Conservation (phyloP, 2,329 filamentous ascomycete genomes). For the Grosmannia huntii region DNA sequence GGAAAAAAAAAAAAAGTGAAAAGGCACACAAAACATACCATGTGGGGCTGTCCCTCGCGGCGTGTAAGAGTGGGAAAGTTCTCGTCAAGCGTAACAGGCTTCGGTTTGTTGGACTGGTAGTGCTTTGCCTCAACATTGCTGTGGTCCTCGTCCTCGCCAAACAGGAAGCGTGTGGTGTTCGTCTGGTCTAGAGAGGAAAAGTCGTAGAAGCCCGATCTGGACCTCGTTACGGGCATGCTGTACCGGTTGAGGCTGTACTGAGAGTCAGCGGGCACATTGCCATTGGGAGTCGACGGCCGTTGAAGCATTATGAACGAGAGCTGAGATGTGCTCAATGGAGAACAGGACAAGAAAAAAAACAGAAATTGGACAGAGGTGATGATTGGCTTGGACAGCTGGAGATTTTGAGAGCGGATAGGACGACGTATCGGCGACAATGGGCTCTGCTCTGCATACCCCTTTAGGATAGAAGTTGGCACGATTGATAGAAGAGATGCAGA, state of each 20-base stretch:
- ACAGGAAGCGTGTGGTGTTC: slow-evolving; percentile 75
- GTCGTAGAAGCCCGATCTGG: slow-evolving; percentile 54
- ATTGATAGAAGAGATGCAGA: background rate
- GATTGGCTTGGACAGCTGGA: background rate
- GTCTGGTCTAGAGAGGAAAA: slow-evolving; percentile 60
- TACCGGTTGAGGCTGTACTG: slow-evolving; percentile 67
- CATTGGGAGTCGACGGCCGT: background rate
- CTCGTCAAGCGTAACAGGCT: slow-evolving; percentile 40
- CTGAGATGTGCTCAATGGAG: background rate
- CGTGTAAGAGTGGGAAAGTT: slow-evolving; percentile 76
- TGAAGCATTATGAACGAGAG: background rate
- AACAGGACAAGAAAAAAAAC: background rate
- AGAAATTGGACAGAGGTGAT: background rate
- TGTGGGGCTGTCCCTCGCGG: slow-evolving; percentile 34
- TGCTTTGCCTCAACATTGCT: slow-evolving; percentile 53
- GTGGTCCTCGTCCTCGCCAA: slow-evolving; percentile 58
- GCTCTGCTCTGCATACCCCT: background rate
- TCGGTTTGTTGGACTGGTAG: slow-evolving; percentile 54
- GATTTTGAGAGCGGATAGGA: background rate
- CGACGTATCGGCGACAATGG: background rate
- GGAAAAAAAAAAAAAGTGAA: background rate
- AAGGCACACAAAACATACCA: slow-evolving; percentile 24
- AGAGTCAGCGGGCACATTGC: slow-evolving; percentile 6
- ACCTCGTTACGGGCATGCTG: slow-evolving; percentile 77
- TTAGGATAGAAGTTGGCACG: background rate